Conservation (phyloP, 352 stramenopile species). For the Phytophthora boehmeriae region DNA sequence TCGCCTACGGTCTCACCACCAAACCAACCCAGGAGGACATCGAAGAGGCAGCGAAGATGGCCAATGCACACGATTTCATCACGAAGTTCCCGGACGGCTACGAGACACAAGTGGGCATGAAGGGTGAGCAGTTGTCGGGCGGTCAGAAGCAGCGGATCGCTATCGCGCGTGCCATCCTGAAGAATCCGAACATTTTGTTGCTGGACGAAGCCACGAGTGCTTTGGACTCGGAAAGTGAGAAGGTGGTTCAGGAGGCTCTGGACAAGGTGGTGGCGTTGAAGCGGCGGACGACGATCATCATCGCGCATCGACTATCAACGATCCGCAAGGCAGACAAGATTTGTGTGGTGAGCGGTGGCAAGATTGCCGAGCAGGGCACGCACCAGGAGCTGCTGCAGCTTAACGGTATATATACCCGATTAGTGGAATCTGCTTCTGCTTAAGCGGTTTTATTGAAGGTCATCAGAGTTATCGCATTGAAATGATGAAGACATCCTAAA, state of each 20-base stretch:
- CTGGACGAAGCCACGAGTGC: constrained; percentile 34
- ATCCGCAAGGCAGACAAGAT: constrained; percentile 95
- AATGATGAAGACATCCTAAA: no score
- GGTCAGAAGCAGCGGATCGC: constrained; percentile 49
- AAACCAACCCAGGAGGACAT: constrained; percentile 63
- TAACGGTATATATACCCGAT: constrained; percentile 30
- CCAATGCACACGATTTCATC: constrained; percentile 94
- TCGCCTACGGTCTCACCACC: constrained; percentile 42
- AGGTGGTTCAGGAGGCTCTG: constrained; percentile 77
- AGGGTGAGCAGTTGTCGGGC: constrained; percentile 76
- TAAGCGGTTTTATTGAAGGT: constrained; percentile 1
- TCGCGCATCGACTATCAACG: constrained; percentile 93
- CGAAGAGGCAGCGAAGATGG: constrained; percentile 80
- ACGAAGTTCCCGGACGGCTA: constrained; percentile 86
- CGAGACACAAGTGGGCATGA: constrained; percentile 93
- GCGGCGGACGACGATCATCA: constrained; percentile 88
- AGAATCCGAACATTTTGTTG: constrained; percentile 53
- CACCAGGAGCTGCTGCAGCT: constrained; percentile 87
- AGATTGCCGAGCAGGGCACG: constrained; percentile 91
- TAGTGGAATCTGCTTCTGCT: constrained; percentile 15
- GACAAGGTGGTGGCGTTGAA: constrained; percentile 60
- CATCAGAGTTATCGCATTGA: no score
- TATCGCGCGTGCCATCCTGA: constrained; percentile 40
- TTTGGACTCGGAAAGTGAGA: constrained; percentile 79
- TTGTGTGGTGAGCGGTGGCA: constrained; percentile 91